Percentiles rank a stretch among this genome's conserved stretches.
Conservation (phyloP, 176 grass and related monocot species). For the Eremochloa ophiuroides region DNA sequence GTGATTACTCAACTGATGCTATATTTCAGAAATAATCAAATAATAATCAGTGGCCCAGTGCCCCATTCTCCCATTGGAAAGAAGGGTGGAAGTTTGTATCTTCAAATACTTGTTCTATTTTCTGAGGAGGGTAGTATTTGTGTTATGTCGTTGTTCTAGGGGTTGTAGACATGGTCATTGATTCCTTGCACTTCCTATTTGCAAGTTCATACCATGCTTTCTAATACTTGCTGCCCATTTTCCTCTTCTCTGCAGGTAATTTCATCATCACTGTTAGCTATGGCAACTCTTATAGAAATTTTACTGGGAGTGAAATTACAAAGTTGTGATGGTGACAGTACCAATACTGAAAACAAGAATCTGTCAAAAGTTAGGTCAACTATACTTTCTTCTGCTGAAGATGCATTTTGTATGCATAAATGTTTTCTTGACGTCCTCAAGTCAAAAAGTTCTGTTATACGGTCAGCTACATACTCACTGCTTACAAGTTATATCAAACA, state of each 20-base stretch:
- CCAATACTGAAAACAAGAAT: slow-evolving; percentile 50
- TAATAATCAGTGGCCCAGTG: neutral
- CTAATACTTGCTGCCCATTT: neutral
- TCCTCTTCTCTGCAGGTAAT: slow-evolving; percentile 45
- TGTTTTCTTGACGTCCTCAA: slow-evolving; percentile 79
- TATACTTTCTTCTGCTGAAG: slow-evolving; percentile 66
- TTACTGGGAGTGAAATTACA: slow-evolving; percentile 70
- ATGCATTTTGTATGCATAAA: slow-evolving; percentile 68
- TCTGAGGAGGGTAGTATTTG: neutral
- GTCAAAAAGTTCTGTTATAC: slow-evolving; percentile 60
- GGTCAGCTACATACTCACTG: slow-evolving; percentile 74
- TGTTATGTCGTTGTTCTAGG: neutral
- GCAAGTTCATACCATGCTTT: neutral
- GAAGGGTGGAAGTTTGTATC: neutral
- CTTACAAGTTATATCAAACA: slow-evolving; percentile 82
- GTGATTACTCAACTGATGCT: neutral
- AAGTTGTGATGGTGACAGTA: slow-evolving; percentile 38
- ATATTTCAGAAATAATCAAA: neutral
- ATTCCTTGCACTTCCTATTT: neutral
- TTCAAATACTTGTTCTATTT: neutral
- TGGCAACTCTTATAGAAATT: slow-evolving; percentile 89
- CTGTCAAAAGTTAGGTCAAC: slow-evolving; percentile 64
- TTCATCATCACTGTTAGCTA: slow-evolving; percentile 87
- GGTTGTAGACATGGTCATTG: neutral
- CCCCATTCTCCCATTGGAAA: neutral